Percentiles rank a stretch among this genome's conserved stretches.
These are phyloP conservation scores for Solanum gracilifrons DNA, from an alignment of 257 asterid genomes.

Conservation along the genomic window DNA sequence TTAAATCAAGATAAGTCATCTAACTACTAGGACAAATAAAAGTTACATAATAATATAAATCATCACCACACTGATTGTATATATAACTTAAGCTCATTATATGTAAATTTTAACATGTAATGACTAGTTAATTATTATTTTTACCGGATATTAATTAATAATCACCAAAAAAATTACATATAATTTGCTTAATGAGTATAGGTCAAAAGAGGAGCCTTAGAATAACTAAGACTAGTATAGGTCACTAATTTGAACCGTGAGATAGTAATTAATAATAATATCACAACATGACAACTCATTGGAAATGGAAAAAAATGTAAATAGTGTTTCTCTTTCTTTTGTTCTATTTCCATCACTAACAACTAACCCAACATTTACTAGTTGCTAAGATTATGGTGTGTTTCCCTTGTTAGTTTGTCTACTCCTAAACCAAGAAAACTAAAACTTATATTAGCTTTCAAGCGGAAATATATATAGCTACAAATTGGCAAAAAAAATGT, in stretches of 20 bases:
- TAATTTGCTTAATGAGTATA: not conserved
- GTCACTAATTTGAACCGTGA: not conserved
- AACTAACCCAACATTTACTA: not conserved
- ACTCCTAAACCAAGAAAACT: not conserved
- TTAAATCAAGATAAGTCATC: not conserved
- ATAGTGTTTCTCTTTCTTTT: not conserved
- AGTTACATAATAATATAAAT: not conserved
- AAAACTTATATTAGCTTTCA: not conserved
- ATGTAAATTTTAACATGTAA: not conserved
- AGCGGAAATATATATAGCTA: not conserved
- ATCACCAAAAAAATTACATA: no score
- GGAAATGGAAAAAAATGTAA: not conserved
- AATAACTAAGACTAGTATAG: fast-evolving
- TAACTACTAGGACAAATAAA: not conserved
- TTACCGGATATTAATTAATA: no score
- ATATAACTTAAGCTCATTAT: not conserved
- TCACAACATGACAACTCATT: not conserved
- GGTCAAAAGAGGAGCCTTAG: not conserved
- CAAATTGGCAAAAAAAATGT: not conserved
- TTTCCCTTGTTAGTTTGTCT: not conserved
- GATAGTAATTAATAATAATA: not conserved
- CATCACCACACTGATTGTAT: not conserved
- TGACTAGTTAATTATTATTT: not conserved
- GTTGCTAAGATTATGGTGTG: not conserved
- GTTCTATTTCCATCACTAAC: not conserved